Percentiles rank a stretch among this genome's conserved stretches.
Evolutionary conservation across 2,329 filamentous ascomycete species (phyloP).

Genomic region (Trichothecium roseum): DNA sequence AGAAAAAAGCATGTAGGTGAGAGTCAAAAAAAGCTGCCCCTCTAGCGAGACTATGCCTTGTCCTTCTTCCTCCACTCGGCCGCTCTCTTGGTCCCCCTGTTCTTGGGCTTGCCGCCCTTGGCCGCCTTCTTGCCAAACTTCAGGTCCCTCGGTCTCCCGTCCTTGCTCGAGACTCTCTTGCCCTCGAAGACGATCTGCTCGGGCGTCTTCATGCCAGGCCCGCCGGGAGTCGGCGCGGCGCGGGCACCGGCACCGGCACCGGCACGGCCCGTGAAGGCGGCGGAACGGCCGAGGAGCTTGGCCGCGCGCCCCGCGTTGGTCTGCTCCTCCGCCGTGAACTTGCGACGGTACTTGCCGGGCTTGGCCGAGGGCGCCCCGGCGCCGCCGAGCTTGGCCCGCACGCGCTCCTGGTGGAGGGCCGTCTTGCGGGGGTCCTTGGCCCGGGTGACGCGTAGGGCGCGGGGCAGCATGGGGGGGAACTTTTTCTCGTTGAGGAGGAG

Average conservation of each 20-base stretch:
- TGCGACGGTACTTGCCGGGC: conserved; percentile 53
- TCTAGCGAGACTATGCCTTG: conserved; percentile 3
- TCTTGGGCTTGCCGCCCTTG: conserved; percentile 24
- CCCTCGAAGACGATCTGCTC: conserved; percentile 76
- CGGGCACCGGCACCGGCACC: conserved; percentile 4
- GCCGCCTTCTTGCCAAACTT: conserved; percentile 49
- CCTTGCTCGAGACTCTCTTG: conserved; percentile 57
- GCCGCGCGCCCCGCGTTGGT: conserved; percentile 63
- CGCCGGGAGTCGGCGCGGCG: conserved; percentile 4
- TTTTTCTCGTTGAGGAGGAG: conserved; percentile 82
- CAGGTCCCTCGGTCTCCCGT: conserved; percentile 52
- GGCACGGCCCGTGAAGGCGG: background rate
- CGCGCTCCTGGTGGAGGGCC: conserved; percentile 29
- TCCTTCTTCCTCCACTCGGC: conserved; percentile 35
- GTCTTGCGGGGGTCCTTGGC: conserved; percentile 66
- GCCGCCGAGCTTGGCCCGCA: conserved; percentile 7
- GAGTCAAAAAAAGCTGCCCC: too few species aligned
- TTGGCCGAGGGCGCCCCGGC: conserved; percentile 25
- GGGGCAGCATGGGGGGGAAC: conserved; percentile 88
- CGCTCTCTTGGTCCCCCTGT: conserved; percentile 27
- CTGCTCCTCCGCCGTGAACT: conserved; percentile 58
- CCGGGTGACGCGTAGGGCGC: conserved; percentile 73
- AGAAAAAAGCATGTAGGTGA: too few species aligned
- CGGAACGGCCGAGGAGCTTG: conserved; percentile 55
- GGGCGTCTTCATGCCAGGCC: conserved; percentile 39